Evolutionary conservation across 1,139 yeast species (phyloP).

Genomic region (Geotrichum fermentans): DNA sequence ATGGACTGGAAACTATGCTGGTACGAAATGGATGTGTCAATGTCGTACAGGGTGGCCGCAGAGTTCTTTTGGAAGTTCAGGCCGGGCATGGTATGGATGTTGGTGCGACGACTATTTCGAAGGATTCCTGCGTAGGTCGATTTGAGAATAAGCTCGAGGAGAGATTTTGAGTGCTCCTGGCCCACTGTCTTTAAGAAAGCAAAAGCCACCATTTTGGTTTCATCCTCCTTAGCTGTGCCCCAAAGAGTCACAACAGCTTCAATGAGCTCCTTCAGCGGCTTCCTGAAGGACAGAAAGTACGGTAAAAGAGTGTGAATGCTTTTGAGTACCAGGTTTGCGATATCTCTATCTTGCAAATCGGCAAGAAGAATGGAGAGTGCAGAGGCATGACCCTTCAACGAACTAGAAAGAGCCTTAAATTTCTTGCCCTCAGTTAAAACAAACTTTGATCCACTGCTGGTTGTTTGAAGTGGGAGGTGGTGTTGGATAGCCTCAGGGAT

Average conservation of each 20-base stretch:
- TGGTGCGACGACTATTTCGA: constrained; percentile 75
- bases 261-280: constrained; percentile 67
- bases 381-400: constrained; percentile 70
- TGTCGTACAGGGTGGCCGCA: constrained; percentile 64
- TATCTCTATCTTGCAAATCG: constrained; percentile 73
- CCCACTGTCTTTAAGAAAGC: constrained; percentile 75
- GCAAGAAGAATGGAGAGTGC: constrained; percentile 61
- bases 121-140: constrained; percentile 72
- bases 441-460: constrained; percentile 37
- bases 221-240: constrained; percentile 63
- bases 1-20: constrained; percentile 89
- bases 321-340: constrained; percentile 51
- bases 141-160: constrained; percentile 54
- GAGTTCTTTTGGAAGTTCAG: constrained; percentile 90
- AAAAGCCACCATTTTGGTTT: constrained; percentile 80
- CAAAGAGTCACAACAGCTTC: constrained; percentile 66
- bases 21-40: constrained; percentile 68
- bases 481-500: constrained; percentile 70
- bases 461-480: constrained; percentile 54
- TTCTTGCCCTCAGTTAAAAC: constrained; percentile 55
- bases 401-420: constrained; percentile 54
- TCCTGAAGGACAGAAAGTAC: constrained; percentile 71
- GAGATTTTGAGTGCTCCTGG: constrained; percentile 45
- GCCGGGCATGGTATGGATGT: constrained; percentile 76
- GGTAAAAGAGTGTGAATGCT: constrained; percentile 69